Evolutionary conservation across 164 flowering plant species (phyloP).

Genomic region (Vitis riparia): DNA sequence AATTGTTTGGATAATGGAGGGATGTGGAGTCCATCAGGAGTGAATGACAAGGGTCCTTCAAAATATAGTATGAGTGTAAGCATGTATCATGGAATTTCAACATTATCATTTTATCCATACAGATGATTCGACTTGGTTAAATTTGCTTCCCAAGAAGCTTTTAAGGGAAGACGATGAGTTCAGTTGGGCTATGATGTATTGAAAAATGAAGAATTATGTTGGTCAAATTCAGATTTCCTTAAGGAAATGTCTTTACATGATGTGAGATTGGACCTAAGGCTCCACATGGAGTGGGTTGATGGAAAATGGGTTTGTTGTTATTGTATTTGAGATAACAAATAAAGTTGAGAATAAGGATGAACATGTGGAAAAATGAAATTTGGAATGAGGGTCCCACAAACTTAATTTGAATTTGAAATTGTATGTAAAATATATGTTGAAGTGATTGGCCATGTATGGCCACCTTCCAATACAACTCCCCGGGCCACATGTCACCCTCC

Average conservation of each 20-base stretch:
- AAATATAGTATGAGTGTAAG: slow-evolving; percentile 55
- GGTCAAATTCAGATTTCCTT: slow-evolving; percentile 32
- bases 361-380: too few relatives aligned
- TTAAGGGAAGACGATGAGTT: slow-evolving; percentile 48
- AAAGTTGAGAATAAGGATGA: too few relatives aligned
- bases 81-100: slow-evolving; percentile 46
- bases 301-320: too few relatives aligned
- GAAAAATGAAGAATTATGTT: slow-evolving; percentile 44
- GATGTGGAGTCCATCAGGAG: slow-evolving; percentile 59
- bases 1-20: slow-evolving; percentile 72
- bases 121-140: slow-evolving; percentile 69
- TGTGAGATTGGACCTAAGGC: slow-evolving; percentile 54
- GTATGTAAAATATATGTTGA: too few relatives aligned
- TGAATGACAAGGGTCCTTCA: slow-evolving; percentile 42
- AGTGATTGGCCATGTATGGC: too few relatives aligned
- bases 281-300: too few relatives aligned
- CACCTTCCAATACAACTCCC: too few relatives aligned
- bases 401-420: too few relatives aligned
- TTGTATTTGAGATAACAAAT: too few relatives aligned
- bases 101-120: slow-evolving; percentile 72
- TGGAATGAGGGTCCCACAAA: too few relatives aligned
- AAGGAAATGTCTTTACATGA: slow-evolving; percentile 72
- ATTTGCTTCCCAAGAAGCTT: slow-evolving; percentile 64
- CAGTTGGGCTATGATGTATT: slow-evolving; percentile 62
- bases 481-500: too few relatives aligned